phyloP scores from a whole-genome alignment of 1,284 basidiomycete genomes.

The Vanrija sp. region DNA sequence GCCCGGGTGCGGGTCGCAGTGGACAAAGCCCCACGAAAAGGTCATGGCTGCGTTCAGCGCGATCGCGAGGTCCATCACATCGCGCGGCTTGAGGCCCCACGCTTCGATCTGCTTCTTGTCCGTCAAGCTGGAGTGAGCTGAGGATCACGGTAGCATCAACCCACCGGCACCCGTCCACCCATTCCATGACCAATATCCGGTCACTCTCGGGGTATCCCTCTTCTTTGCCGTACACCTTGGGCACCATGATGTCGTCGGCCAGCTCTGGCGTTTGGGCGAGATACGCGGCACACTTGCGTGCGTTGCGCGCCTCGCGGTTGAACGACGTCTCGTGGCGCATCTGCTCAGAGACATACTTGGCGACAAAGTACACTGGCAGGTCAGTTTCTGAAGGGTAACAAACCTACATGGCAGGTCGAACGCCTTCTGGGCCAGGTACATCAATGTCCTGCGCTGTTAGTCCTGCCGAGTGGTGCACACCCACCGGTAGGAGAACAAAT shows the following conservation, averaged over 20 bases:
- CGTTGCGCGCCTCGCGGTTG: slow-evolving; percentile 57
- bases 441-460: slow-evolving; percentile 28
- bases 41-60: slow-evolving; percentile 77
- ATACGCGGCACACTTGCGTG: slow-evolving; percentile 42
- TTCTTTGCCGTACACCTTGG: slow-evolving; percentile 67
- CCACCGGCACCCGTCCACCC: slow-evolving; percentile 61
- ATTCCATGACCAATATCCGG: slow-evolving; percentile 79
- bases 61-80: slow-evolving; percentile 51
- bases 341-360: slow-evolving; percentile 75
- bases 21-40: slow-evolving; percentile 83
- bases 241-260: slow-evolving; percentile 68
- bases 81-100: slow-evolving; percentile 52
- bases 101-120: slow-evolving; percentile 55
- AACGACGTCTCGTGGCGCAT: slow-evolving; percentile 79
- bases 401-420: slow-evolving; percentile 48
- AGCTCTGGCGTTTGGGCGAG: slow-evolving; percentile 57
- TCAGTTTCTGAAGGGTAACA: background rate
- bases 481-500: slow-evolving; percentile 55
- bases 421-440: slow-evolving; percentile 42
- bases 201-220: slow-evolving; percentile 58
- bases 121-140: slow-evolving; percentile 54
- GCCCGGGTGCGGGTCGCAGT: slow-evolving; percentile 62
- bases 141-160: slow-evolving; percentile 3
- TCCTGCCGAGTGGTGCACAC: background rate
- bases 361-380: slow-evolving; percentile 44